Conservation (phyloP, 2,329 filamentous ascomycete genomes). For the Parasarocladium wereldwijsianum region DNA sequence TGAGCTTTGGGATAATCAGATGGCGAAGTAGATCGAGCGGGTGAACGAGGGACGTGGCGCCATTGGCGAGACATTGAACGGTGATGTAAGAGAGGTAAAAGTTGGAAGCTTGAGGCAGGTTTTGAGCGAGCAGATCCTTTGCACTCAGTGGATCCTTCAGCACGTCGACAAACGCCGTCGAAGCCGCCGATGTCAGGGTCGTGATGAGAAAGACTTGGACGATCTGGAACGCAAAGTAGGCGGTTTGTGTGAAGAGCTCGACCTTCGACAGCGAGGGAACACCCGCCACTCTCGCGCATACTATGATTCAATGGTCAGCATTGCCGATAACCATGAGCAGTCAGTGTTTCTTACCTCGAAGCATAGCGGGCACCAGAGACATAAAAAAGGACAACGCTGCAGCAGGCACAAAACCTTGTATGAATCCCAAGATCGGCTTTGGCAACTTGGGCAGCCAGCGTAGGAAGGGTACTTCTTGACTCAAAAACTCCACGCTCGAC, state of each 20-base stretch:
- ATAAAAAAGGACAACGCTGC: conserved; percentile 71
- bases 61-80: conserved; percentile 73
- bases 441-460: conserved; percentile 62
- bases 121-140: conserved; percentile 51
- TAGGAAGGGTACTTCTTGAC: conserved; percentile 52
- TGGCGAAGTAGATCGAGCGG: conserved; percentile 43
- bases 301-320: conserved; percentile 17
- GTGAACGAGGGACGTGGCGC: conserved; percentile 61
- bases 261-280: conserved; percentile 66
- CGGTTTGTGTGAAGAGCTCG: conserved; percentile 81
- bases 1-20: conserved; percentile 50
- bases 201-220: conserved; percentile 85
- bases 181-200: conserved; percentile 68
- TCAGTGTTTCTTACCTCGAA: conserved; percentile 34
- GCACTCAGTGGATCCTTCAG: conserved; percentile 44
- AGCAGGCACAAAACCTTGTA: conserved; percentile 73
- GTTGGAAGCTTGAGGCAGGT: conserved; percentile 74
- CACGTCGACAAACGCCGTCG: conserved; percentile 50
- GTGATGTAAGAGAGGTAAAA: conserved; percentile 93
- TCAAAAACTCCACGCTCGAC: conserved; percentile 65
- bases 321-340: background rate
- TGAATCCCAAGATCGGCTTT: conserved; percentile 55
- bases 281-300: conserved; percentile 65
- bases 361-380: conserved; percentile 69
- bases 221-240: conserved; percentile 82